Base-by-base conservation (phyloP, 257 asterid species). In the Solanum microdontum region DNA sequence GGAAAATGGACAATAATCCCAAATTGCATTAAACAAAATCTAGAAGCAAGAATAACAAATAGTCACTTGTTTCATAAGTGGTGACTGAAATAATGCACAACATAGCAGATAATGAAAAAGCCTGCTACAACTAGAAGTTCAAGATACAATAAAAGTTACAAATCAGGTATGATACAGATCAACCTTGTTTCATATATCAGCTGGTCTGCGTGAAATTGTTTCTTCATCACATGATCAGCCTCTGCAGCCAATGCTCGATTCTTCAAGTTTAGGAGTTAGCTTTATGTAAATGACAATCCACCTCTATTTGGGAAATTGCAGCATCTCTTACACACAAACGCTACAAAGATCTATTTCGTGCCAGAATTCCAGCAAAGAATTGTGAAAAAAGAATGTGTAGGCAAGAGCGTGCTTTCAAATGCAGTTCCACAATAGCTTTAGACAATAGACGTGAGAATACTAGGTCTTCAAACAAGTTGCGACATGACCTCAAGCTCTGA, bases 401-500 rank as follows among this genome's bases (percentile, higher is more conserved):
- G 21, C 26, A 33, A 48, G 33, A 72, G 30, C 2, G 2, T 39
- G 37, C 66, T 4, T 70, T 14, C 33, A 10, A 43, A 5, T 37
- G 60, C 15, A 58, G 84, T 74, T 64, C 33, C 72, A 23, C 15
- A 2, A 32, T 83, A 37, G 77, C 76, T 32, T 32, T 28, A 26
- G 55, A 79, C 48, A 45, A n/a, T n/a, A 33, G 21, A 70, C 30
- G 51, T 8, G 17, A 74, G 55, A 28, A 83, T 15, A n/a, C 14
- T 48, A 76, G 60, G 43, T 80, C 34, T 51, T 70, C 69, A 48
- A 79, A n/a, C 32, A 55, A 89, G 79, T 45, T 77, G 32, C 62
- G 14, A 45, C 58, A 45, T 6, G 34, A 39, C n/a, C 75, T 92
- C 87, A 94, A 83, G 89, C 92, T 87, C 88, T 91, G 68, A 90